Conservation (phyloP, 1,284 basidiomycete species). For the Meira nashicola region DNA sequence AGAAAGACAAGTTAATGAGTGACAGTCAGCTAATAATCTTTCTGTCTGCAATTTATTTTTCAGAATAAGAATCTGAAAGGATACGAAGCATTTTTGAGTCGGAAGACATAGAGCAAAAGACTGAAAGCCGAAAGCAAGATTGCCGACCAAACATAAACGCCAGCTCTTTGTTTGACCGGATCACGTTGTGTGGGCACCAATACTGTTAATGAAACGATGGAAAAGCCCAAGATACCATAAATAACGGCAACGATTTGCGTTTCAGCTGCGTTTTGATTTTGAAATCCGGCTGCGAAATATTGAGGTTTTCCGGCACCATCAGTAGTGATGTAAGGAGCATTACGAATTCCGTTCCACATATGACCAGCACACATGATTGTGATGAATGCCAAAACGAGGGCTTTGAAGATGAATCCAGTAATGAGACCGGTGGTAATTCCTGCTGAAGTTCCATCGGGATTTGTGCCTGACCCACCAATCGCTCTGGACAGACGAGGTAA, state of each 20-base stretch:
- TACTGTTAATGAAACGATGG: conserved; percentile 76
- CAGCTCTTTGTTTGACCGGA: conserved; percentile 70
- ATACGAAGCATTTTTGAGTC: conserved; percentile 67
- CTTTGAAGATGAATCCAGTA: conserved; percentile 1
- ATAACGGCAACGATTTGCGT: conserved; percentile 78
- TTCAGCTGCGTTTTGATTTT: conserved; percentile 87
- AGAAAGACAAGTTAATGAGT: background rate
- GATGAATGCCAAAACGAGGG: conserved; percentile 24
- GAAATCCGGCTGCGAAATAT: conserved; percentile 83
- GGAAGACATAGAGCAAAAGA: conserved; percentile 80
- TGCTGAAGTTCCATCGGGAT: background rate
- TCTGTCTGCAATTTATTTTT: background rate
- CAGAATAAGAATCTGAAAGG: conserved; percentile 54
- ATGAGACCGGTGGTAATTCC: background rate
- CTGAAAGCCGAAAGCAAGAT: conserved; percentile 82
- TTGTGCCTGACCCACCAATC: background rate
- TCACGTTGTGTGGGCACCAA: conserved; percentile 74
- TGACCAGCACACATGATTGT: conserved; percentile 56
- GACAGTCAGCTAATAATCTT: background rate
- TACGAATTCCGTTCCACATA: conserved; percentile 95
- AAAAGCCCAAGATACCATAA: conserved; percentile 74
- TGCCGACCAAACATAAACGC: conserved; percentile 81
- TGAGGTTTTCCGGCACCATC: conserved; percentile 58
- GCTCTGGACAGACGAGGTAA: conserved; percentile 17
- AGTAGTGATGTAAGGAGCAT: conserved; percentile 66